Base-by-base conservation (phyloP, 805 yeast genomes). In the Candida michaelii region DNA sequence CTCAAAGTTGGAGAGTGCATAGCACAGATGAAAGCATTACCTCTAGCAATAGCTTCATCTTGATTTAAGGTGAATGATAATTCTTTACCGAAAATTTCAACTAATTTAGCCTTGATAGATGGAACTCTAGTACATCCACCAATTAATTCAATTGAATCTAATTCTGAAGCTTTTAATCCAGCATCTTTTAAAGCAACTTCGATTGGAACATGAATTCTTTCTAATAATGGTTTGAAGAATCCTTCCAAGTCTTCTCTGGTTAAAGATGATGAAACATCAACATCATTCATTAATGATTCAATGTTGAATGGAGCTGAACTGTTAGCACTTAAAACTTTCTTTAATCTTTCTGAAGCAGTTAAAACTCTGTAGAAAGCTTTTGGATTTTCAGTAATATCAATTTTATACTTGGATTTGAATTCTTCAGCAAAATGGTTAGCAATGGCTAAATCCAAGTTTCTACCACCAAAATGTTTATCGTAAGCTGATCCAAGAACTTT, bases 91-190 rank as follows among this genome's bases (percentile, higher is more conserved):
- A 93, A 89, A 52, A 86, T 76, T 62, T 83, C 86, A 55, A 85
- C 55, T 56, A 93, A 77, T 62, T 79, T 84, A 55, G 83, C 79
- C 79, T 93, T 93, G 65, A 93, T 76, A 43, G 86, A 73, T 65
- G 99, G 99, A 53, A 93, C 95, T 79, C 99, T 89, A 55, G 97
- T 87, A 66, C 95, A 86, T 57, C 99, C 99, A 74, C 99, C 99
- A 63, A 93, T 85, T 47, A 93, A 82, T 75, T 93, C 99, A 54
- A 93, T 83, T 40, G 89, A 81, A 71, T 90, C 97, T 47, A 93
- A 71, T 47, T 90, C 95, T 18, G 73, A 86, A 49, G 74, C 71
- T 27, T 79, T 60, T 47, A 93, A 63, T 47, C 85, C 84, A 45
- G 99, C 93, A 61, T 79, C 82, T 58, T 77, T 77, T 62, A 93